phyloP scores from a whole-genome alignment of 2,329 filamentous ascomycete genomes.

The Tolypocladium tundrense region DNA sequence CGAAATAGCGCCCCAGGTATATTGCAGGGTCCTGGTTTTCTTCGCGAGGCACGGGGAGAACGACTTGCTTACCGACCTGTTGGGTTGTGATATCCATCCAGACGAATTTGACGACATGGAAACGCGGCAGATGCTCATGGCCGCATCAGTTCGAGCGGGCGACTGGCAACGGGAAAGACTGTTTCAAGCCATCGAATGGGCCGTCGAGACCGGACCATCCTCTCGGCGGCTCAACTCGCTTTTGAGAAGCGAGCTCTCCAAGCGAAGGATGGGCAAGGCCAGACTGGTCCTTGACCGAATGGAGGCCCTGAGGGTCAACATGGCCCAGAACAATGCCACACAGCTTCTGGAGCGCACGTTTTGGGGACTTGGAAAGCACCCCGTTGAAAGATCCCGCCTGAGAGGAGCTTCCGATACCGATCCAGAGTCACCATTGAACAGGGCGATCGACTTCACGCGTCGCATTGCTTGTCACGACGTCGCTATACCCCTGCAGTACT shows the following conservation, averaged over 20 bases:
- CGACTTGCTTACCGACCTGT: conserved; percentile 31
- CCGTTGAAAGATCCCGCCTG: conserved; percentile 2
- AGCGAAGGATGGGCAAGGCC: conserved; percentile 10
- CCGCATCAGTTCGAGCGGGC: conserved; percentile 15
- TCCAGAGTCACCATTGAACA: conserved; percentile 13
- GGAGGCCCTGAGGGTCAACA: conserved; percentile 16
- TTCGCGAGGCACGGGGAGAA: conserved; percentile 50
- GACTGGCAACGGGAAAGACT: conserved; percentile 32
- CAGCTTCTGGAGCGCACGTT: conserved; percentile 16
- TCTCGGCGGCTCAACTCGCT: conserved; percentile 14
- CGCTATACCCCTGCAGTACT: conserved; percentile 25
- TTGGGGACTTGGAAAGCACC: conserved; percentile 16
- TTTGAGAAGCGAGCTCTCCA: conserved; percentile 8
- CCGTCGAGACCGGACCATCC: conserved; percentile 9
- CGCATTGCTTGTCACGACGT: conserved; percentile 19
- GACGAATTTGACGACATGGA: conserved; percentile 41
- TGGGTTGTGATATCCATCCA: conserved; percentile 42
- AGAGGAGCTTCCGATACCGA: neutral
- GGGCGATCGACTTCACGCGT: conserved; percentile 18
- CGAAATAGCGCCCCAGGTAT: conserved; percentile 49
- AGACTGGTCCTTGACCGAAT: conserved; percentile 20
- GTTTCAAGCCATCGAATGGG: conserved; percentile 30
- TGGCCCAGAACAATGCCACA: conserved; percentile 17
- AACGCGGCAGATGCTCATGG: conserved; percentile 28
- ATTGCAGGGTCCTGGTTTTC: conserved; percentile 52